Base-by-base conservation (phyloP, 2,329 filamentous ascomycete species). In the Talaromyces marneffei region DNA sequence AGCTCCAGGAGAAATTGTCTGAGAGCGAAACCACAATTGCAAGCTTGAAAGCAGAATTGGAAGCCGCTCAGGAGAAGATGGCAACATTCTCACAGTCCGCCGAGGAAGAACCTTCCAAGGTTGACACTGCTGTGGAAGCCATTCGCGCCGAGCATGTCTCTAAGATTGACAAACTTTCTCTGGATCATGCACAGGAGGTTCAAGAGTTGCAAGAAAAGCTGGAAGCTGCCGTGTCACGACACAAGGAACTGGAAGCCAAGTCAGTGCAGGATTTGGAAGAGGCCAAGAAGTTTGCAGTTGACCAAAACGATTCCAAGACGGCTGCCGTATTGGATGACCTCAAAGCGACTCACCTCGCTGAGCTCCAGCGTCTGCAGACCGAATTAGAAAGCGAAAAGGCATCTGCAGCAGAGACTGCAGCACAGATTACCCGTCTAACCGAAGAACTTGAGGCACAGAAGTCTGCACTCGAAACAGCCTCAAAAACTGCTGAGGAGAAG, bases 221-320 rank as follows among this genome's bases (percentile, higher is more conserved):
- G 12, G 68, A 72, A 18, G 75, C 78, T 56, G 69, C 70, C 0
- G 75, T 78, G 53, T 53, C 65, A 6, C 71, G 72, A 59, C 70
- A 70, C 18, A 73, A 75, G 57, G 72, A 75, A 20, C 59, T 76
- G 27, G 73, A 75, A 59, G 71, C 74, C 37, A 73, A 70, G 57
- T 73, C 72, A 6, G 59, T 70, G 9, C 71, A 73, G 59, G 73
- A 77, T 10, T 61, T 78, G 9, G 75, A 78, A 42, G 72, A 74
- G 42, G 75, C 74, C 23, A 72, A 73, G 55, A 67, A 74, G 57
- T 66, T 70, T 2, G 75, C 75, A 2, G 63, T 68, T 3, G 69
- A 72, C 20, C 66, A 75, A 35, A 74, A 74, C 5, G 73, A 77
- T 60, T 68, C 71, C 29, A 69, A 75, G 62, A 67, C 68, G 12